Conservation (phyloP, 306 rosid genomes). For the Quercus aquifolioides region DNA sequence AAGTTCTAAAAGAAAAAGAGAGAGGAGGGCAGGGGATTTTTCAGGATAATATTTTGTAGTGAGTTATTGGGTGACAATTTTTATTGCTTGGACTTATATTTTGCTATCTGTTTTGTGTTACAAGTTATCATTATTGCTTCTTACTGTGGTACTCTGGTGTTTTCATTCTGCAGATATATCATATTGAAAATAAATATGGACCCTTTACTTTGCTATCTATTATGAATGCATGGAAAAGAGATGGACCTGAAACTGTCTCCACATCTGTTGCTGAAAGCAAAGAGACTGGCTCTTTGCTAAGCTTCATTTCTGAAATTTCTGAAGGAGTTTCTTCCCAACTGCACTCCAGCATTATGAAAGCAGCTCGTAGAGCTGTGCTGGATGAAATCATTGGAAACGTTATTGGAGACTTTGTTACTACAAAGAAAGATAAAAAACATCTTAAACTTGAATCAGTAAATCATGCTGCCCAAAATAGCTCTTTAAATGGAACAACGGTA, state of each 20-base stretch:
- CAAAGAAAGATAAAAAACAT: conserved; percentile 48
- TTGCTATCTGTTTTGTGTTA: neutral
- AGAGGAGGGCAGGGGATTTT: neutral
- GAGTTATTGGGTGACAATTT: neutral
- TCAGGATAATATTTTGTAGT: neutral
- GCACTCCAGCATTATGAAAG: conserved; percentile 67
- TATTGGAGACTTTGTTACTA: conserved; percentile 62
- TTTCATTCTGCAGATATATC: conserved; percentile 64
- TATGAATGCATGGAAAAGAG: conserved; percentile 54
- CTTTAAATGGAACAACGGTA: conserved; percentile 45
- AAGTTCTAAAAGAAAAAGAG: neutral
- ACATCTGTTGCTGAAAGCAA: conserved; percentile 40
- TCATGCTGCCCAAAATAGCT: conserved; percentile 33
- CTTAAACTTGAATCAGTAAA: conserved; percentile 42
- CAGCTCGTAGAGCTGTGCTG: conserved; percentile 80
- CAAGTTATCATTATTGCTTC: conserved; percentile 2
- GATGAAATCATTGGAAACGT: conserved; percentile 81
- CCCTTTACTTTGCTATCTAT: conserved; percentile 53
- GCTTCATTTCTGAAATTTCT: conserved; percentile 58
- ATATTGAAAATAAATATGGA: conserved; percentile 45
- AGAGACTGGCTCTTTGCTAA: conserved; percentile 30
- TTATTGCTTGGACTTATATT: conserved; percentile 9
- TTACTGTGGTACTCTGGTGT: conserved; percentile 7
- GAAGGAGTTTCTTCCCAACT: conserved; percentile 80
- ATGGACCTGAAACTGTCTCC: conserved; percentile 34